phyloP scores from a whole-genome alignment of 768 basidiomycete genomes.

The Leccinum imitatum region DNA sequence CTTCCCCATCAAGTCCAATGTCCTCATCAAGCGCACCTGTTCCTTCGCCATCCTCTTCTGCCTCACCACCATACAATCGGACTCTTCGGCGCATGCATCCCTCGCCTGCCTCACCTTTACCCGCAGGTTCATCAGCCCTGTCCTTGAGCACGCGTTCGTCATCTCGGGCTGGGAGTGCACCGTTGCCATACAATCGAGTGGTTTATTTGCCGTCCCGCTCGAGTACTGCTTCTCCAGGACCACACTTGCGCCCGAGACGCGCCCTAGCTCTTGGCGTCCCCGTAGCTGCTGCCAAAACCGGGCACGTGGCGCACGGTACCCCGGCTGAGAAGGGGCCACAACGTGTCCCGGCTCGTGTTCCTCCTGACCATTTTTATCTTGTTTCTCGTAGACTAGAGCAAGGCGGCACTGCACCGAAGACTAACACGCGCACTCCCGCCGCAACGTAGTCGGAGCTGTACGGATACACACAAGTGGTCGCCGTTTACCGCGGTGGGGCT shows the following conservation, averaged over 20 bases:
- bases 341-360: conserved; percentile 92
- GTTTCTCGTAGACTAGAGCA: conserved; percentile 44
- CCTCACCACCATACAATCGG: conserved; percentile 47
- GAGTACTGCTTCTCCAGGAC: conserved; percentile 55
- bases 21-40: conserved; percentile 89
- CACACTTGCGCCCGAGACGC: conserved; percentile 44
- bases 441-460: conserved; percentile 32
- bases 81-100: conserved; percentile 58
- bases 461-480: conserved; percentile 45
- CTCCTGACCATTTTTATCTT: too few relatives aligned
- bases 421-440: conserved; percentile 29
- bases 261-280: conserved; percentile 6
- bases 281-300: conserved; percentile 36
- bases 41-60: conserved; percentile 62
- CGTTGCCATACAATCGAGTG: conserved; percentile 55
- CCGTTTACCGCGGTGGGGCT: conserved; percentile 46
- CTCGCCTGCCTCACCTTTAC: conserved; percentile 73
- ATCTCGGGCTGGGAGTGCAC: conserved; percentile 78
- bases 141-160: conserved; percentile 62
- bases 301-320: conserved; percentile 51
- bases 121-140: conserved; percentile 85
- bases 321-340: conserved; percentile 76
- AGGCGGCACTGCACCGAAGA: conserved; percentile 47
- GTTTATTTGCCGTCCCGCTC: conserved; percentile 50
- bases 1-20: conserved; percentile 79